A percentile compares a stretch with the other conserved stretches of the same genome.
Evolutionary conservation across 352 stramenopile species (phyloP).

Genomic region (Pythium sukuiense): DNA sequence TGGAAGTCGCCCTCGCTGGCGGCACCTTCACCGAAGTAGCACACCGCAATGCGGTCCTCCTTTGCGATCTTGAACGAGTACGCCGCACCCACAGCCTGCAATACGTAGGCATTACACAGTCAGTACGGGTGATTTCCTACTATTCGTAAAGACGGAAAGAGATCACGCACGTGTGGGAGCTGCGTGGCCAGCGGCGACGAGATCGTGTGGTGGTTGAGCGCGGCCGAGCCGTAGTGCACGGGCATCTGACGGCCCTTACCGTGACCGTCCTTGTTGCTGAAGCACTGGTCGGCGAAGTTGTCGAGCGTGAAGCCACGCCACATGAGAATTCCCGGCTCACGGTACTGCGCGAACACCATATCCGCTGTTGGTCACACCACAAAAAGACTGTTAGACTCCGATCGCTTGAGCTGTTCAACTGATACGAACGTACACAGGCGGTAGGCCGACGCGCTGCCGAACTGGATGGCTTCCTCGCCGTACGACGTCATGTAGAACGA

Average conservation of each 20-base stretch:
- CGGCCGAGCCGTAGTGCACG: slow-evolving; percentile 96
- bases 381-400: neutral
- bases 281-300: slow-evolving; percentile 96
- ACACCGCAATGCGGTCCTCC: slow-evolving; percentile 89
- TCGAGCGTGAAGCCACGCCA: slow-evolving; percentile 97
- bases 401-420: neutral
- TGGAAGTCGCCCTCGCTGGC: slow-evolving; percentile 98
- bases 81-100: slow-evolving; percentile 92
- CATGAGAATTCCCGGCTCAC: slow-evolving; percentile 97
- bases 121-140: neutral
- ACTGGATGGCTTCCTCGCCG: slow-evolving; percentile 95
- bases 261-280: slow-evolving; percentile 94
- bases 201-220: slow-evolving; percentile 97
- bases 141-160: neutral
- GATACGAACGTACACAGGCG: slow-evolving; percentile 35
- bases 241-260: slow-evolving; percentile 98
- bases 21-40: slow-evolving; percentile 97
- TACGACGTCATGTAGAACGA: slow-evolving; percentile 97
- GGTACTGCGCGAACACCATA: slow-evolving; percentile 97
- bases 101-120: neutral
- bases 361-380: slow-evolving; percentile 51
- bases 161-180: slow-evolving; percentile 82
- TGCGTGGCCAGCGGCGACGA: slow-evolving; percentile 97
- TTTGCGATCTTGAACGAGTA: slow-evolving; percentile 96
- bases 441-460: slow-evolving; percentile 93